Conservation (phyloP, 1,284 basidiomycete species). For the Apiotrichum sp. region DNA sequence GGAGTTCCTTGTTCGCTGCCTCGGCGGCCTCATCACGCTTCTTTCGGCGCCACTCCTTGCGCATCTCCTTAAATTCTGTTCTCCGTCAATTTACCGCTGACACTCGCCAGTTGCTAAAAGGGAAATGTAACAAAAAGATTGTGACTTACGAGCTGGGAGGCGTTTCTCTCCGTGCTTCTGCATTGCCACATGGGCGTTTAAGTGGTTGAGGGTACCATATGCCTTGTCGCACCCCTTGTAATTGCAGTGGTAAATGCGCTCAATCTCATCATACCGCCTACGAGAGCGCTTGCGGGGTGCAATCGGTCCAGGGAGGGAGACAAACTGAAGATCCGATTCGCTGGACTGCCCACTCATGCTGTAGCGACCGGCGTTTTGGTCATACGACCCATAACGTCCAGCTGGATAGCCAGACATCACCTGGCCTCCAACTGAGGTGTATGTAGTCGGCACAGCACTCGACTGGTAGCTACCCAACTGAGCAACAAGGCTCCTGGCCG, state of each 20-base stretch:
- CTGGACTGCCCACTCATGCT: not conserved
- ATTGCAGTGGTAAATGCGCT: constrained; percentile 53
- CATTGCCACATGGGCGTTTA: constrained; percentile 55
- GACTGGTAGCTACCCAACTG: constrained; percentile 12
- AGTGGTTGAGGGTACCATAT: constrained; percentile 53
- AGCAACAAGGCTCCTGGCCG: constrained; percentile 30
- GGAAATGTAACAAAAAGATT: not conserved
- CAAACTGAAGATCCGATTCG: constrained; percentile 15
- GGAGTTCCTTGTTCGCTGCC: constrained; percentile 18
- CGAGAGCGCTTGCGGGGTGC: constrained; percentile 45
- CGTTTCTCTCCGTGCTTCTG: constrained; percentile 55
- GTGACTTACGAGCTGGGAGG: constrained; percentile 48
- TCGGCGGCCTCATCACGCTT: constrained; percentile 61
- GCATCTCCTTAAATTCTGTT: constrained; percentile 92
- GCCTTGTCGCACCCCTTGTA: constrained; percentile 54
- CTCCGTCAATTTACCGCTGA: not conserved
- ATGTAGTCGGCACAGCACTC: constrained; percentile 3
- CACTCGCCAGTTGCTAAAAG: no score
- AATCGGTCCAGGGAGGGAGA: constrained; percentile 26
- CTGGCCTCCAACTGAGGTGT: constrained; percentile 4
- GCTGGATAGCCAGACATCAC: constrained; percentile 5
- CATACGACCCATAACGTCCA: constrained; percentile 28
- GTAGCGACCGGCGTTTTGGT: constrained; percentile 14
- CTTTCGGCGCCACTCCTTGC: constrained; percentile 88
- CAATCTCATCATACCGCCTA: constrained; percentile 52